Evolutionary conservation across 2,329 filamentous ascomycete genomes (phyloP).

Genomic region (Hymenoscyphus linearis): DNA sequence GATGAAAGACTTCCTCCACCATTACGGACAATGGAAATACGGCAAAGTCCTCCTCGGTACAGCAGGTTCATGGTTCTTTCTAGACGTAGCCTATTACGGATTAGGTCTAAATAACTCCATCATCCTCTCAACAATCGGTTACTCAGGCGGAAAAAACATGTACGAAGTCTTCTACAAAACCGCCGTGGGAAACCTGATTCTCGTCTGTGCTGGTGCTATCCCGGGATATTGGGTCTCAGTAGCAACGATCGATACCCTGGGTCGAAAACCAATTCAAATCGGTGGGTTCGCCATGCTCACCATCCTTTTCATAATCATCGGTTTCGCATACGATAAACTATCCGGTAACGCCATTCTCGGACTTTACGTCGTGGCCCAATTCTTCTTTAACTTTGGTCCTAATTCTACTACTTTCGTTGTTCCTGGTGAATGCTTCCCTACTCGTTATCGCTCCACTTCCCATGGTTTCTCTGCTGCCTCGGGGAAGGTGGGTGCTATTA

Average conservation of each 20-base stretch:
- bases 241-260: constrained; percentile 67
- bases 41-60: constrained; percentile 71
- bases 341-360: constrained; percentile 48
- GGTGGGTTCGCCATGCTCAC: constrained; percentile 57
- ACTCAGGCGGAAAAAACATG: constrained; percentile 55
- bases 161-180: constrained; percentile 68
- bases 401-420: constrained; percentile 36
- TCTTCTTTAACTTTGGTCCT: constrained; percentile 58
- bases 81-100: constrained; percentile 38
- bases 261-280: constrained; percentile 73
- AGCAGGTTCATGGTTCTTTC: constrained; percentile 75
- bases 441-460: constrained; percentile 33
- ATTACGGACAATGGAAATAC: constrained; percentile 69
- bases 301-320: constrained; percentile 56
- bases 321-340: constrained; percentile 52
- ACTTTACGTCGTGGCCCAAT: constrained; percentile 60
- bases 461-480: constrained; percentile 35
- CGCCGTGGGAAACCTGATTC: constrained; percentile 71
- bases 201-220: constrained; percentile 71
- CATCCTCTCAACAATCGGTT: constrained; percentile 69
- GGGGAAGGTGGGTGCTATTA: constrained; percentile 35
- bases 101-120: constrained; percentile 70
- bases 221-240: constrained; percentile 80
- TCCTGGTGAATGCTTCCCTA: constrained; percentile 35
- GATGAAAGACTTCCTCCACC: constrained; percentile 63